These are phyloP conservation scores for Hondaea fermentalgiana DNA, from an alignment of 108 stramenopile species.

Conservation along the genomic window DNA sequence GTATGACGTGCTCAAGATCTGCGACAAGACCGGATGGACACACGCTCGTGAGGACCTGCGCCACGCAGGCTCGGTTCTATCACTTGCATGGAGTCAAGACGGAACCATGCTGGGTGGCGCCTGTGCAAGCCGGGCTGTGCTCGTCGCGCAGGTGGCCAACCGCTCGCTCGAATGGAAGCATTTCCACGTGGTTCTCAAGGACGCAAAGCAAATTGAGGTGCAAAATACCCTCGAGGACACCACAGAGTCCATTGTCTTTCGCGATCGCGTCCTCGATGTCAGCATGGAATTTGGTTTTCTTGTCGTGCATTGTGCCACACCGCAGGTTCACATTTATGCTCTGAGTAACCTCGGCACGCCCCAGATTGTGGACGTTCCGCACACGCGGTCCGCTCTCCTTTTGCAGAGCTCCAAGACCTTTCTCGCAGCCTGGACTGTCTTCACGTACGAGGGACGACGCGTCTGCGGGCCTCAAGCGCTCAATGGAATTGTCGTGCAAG, in stretches of 20 bases:
- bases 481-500: background rate
- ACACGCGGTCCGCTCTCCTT: conserved; percentile 21
- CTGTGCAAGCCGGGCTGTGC: conserved; percentile 41
- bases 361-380: conserved; percentile 42
- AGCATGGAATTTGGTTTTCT: conserved; percentile 46
- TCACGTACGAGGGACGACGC: conserved; percentile 47
- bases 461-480: conserved; percentile 23
- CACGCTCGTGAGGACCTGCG: conserved; percentile 34
- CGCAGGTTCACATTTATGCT: conserved; percentile 53
- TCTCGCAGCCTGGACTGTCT: conserved; percentile 32
- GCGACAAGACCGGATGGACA: conserved; percentile 60
- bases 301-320: conserved; percentile 45
- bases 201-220: conserved; percentile 29
- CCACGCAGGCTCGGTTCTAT: conserved; percentile 36
- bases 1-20: conserved; percentile 45
- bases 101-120: conserved; percentile 53
- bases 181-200: conserved; percentile 24
- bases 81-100: conserved; percentile 46
- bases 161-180: conserved; percentile 31
- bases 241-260: conserved; percentile 42
- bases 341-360: conserved; percentile 41
- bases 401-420: conserved; percentile 34
- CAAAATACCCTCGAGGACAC: conserved; percentile 34
- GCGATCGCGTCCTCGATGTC: conserved; percentile 53
- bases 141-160: conserved; percentile 46